A percentile compares a stretch with the other conserved stretches of the same genome.
These are phyloP conservation scores for Amaranthus cruentus DNA, from an alignment of 148 eudicot species.

Conservation along the genomic window DNA sequence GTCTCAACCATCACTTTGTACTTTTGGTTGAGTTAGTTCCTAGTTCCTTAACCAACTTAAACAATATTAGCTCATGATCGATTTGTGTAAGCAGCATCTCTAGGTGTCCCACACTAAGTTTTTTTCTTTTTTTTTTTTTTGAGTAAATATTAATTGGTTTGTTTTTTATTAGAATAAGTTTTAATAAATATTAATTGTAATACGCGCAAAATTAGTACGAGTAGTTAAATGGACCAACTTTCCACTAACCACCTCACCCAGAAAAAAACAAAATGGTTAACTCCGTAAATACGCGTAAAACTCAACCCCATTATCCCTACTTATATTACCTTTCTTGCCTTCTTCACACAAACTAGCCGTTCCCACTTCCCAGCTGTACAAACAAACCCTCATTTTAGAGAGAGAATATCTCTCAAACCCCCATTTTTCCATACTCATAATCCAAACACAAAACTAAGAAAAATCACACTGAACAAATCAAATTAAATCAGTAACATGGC, in stretches of 20 bases:
- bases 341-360: constrained; percentile 19
- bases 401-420: constrained; percentile 5
- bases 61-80: too few relatives aligned
- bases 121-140: too few relatives aligned
- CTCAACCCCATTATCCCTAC: constrained; percentile 6
- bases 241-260: neutral
- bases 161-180: too few relatives aligned
- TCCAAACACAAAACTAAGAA: neutral
- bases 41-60: too few relatives aligned
- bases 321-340: constrained; percentile 2
- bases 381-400: constrained; percentile 7
- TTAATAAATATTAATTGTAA: too few relatives aligned
- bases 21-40: too few relatives aligned
- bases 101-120: too few relatives aligned
- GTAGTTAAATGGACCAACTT: too few relatives aligned
- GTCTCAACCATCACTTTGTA: too few relatives aligned
- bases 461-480: neutral
- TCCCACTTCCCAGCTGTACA: constrained; percentile 18
- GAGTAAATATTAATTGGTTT: too few relatives aligned
- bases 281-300: constrained; percentile 16
- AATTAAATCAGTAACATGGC: constrained; percentile 1
- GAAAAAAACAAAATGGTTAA: constrained; percentile 17
- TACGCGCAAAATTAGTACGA: too few relatives aligned
- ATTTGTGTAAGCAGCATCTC: too few relatives aligned
- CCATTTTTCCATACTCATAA: neutral